Percentiles rank a stretch among this genome's conserved stretches.
Evolutionary conservation across 768 basidiomycete genomes (phyloP).

Genomic region (Collybiopsis luxurians): DNA sequence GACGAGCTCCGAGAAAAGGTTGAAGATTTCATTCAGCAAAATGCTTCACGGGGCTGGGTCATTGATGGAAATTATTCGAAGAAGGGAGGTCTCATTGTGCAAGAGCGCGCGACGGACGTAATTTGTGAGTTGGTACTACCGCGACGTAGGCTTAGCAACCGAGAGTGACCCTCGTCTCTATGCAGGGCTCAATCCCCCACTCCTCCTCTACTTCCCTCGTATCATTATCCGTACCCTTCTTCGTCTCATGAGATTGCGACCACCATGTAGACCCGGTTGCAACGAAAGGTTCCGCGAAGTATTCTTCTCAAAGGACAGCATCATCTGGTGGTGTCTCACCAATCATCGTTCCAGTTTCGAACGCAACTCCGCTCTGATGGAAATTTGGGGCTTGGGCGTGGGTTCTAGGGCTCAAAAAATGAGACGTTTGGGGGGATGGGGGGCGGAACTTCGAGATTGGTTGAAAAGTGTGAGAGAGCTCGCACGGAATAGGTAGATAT

Average conservation of each 20-base stretch:
- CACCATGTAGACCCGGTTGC: constrained; percentile 50
- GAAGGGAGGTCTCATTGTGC: constrained; percentile 28
- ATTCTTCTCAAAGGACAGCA: constrained; percentile 48
- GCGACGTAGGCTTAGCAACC: neutral
- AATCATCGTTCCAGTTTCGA: constrained; percentile 34
- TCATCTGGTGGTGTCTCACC: constrained; percentile 49
- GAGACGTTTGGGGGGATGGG: constrained; percentile 53
- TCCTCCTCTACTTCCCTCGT: constrained; percentile 59
- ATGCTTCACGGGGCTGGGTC: constrained; percentile 48
- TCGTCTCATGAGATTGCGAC: constrained; percentile 33
- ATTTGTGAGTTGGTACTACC: constrained; percentile 40
- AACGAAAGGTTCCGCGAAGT: constrained; percentile 34
- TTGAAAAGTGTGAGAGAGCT: constrained; percentile 29
- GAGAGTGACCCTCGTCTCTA: neutral
- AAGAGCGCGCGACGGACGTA: constrained; percentile 43
- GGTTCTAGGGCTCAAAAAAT: constrained; percentile 34
- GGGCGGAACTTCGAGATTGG: constrained; percentile 41
- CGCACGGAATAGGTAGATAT: constrained; percentile 17
- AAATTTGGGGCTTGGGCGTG: constrained; percentile 25
- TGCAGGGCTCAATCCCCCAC: constrained; percentile 67
- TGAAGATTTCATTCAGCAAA: constrained; percentile 28
- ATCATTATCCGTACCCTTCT: constrained; percentile 50
- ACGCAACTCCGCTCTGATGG: constrained; percentile 24
- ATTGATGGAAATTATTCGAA: constrained; percentile 46
- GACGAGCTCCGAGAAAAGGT: constrained; percentile 20